Base-by-base conservation (phyloP, 495 filamentous ascomycete genomes). In the Aspergillus bridgeri region DNA sequence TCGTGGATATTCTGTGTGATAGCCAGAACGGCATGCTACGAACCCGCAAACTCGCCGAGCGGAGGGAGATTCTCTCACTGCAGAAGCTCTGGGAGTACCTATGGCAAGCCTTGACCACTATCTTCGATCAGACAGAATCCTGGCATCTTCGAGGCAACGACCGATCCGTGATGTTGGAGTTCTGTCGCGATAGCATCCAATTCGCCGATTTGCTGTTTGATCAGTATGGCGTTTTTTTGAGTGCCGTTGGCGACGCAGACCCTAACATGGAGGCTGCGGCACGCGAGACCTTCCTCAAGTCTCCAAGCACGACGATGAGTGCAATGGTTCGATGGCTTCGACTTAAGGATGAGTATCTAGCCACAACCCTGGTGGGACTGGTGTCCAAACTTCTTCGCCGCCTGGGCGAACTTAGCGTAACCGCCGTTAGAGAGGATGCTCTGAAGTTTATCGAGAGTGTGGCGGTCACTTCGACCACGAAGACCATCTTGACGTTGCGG, bases 141-240 rank as follows among this genome's bases (percentile, higher is more conserved):
- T 98, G 94, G 93, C 85, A 80, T 60, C 71, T 86, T 51, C 72
- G 82, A 21, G 81, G 83, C 9, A 79, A 84, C 56, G 86, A 92
- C 24, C 90, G 89, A 69, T 72, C 79, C 17, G 75, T 80, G 22
- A 89, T 98, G 89, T 83, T 88, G 65, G 89, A 98, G 50, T 97
- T 98, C 61, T 94, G 90, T 64, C 84, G 94, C 60, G 90, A 97
- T 63, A 87, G 88, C 24, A 98, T 98, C 79, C 89, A 97, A 60
- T 89, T 96, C 63, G 92, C 92, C 3, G 89, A 96, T 64, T 81
- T 82, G 20, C 78, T 96, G 3, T 89, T 98, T 63, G 85, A 88
- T 52, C 85, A 95, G 60, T 92, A 91, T 74, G 84, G 81, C 51
- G 81, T 96, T 42, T 81, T 96, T 64, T 81, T 88, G 0, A 85